These are phyloP conservation scores for Sporobolomyces phaffii DNA, from an alignment of 768 basidiomycete genomes.

Conservation along the genomic window DNA sequence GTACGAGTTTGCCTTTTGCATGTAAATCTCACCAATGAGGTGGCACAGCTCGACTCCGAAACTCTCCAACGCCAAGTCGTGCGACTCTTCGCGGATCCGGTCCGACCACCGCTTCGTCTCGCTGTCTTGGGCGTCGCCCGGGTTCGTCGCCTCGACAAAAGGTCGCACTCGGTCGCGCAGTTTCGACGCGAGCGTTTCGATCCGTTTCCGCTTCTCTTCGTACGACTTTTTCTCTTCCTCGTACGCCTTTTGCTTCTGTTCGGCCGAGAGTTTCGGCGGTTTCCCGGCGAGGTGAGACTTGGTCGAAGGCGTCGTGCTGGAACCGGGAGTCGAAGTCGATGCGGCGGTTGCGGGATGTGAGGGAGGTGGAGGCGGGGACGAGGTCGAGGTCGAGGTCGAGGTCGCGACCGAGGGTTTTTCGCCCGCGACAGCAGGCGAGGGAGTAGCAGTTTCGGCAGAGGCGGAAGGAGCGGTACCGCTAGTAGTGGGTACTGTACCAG, in stretches of 20 bases:
- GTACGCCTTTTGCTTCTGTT: conserved; percentile 75
- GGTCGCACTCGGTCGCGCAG: conserved; percentile 78
- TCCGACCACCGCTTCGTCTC: conserved; percentile 75
- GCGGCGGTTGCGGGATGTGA: no score
- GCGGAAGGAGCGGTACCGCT: background rate
- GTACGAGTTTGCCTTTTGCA: conserved; percentile 76
- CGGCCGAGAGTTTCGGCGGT: conserved; percentile 55
- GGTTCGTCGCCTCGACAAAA: conserved; percentile 67
- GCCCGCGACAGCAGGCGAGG: background rate
- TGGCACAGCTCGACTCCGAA: conserved; percentile 67
- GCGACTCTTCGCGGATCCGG: conserved; percentile 73
- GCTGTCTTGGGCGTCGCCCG: conserved; percentile 56
- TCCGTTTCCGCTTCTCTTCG: conserved; percentile 70
- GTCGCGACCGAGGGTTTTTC: background rate
- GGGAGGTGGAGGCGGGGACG: conserved; percentile 34
- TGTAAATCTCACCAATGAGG: conserved; percentile 56
- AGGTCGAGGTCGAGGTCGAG: background rate
- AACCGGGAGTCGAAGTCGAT: conserved; percentile 43
- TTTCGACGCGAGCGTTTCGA: conserved; percentile 68
- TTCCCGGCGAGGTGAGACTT: conserved; percentile 34
- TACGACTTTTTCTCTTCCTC: conserved; percentile 63
- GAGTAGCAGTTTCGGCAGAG: conserved; percentile 55
- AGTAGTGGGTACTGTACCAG: background rate
- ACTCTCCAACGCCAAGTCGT: conserved; percentile 92
- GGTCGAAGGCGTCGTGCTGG: conserved; percentile 33